phyloP scores from a whole-genome alignment of 2,329 filamentous ascomycete genomes.

The Sporothrix variecibatus region DNA sequence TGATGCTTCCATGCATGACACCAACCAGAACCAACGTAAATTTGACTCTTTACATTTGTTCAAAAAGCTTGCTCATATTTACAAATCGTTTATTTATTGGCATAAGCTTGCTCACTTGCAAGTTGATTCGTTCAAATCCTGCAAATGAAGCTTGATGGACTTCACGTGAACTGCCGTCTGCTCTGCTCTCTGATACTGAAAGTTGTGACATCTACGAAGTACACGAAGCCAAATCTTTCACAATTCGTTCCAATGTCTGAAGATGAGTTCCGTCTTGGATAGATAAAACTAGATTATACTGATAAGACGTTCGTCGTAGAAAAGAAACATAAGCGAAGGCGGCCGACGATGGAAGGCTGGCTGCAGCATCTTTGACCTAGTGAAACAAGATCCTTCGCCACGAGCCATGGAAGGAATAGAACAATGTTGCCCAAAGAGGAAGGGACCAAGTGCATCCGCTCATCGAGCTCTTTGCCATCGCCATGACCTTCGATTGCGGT shows the following conservation, averaged over 20 bases:
- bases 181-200: no score
- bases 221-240: no score
- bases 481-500: not conserved
- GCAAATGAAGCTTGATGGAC: no score
- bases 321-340: not conserved
- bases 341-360: not conserved
- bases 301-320: not conserved
- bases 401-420: constrained; percentile 16
- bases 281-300: not conserved
- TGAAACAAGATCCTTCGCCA: constrained; percentile 3
- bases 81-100: not conserved
- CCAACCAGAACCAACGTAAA: not conserved
- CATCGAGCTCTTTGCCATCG: not conserved
- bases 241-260: no score
- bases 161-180: no score
- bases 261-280: not conserved
- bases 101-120: no score
- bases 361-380: constrained; percentile 8
- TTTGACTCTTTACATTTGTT: not conserved
- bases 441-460: not conserved
- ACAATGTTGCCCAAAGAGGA: constrained; percentile 2
- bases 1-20: not conserved
- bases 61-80: not conserved
- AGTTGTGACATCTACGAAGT: no score
- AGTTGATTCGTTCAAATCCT: no score